Evolutionary conservation across 2,329 filamentous ascomycete genomes (phyloP).

Genomic region (Fusarium transvaalense): DNA sequence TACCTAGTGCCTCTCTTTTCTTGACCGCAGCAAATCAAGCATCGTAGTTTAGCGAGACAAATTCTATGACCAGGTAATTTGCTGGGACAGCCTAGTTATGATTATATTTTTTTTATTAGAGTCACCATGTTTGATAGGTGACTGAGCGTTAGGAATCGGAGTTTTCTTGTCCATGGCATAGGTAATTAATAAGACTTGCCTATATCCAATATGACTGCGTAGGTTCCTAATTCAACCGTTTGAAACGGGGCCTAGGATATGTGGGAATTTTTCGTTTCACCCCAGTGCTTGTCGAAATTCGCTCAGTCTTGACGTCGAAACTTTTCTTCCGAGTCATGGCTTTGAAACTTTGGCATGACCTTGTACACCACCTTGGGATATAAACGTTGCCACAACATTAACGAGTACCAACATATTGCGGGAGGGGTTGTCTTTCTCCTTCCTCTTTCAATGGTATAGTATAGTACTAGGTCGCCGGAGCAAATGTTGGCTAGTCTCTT

Average conservation of each 20-base stretch:
- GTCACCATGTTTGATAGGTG: not conserved
- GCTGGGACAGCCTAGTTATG: not conserved
- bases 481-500: constrained; percentile 24
- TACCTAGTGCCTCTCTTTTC: constrained; percentile 12
- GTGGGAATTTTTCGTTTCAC: not conserved
- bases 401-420: constrained; percentile 2
- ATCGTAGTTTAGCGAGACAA: constrained; percentile 19
- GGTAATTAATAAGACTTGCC: not conserved
- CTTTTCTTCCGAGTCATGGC: constrained; percentile 29
- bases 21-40: constrained; percentile 29
- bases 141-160: not conserved
- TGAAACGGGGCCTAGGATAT: constrained; percentile 9
- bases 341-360: constrained; percentile 6
- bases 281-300: not conserved
- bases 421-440: constrained; percentile 9
- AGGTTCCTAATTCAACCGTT: not conserved
- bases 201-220: not conserved
- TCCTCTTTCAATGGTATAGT: constrained; percentile 16
- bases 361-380: constrained; percentile 1
- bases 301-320: constrained; percentile 17
- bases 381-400: constrained; percentile 5
- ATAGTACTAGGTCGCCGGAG: constrained; percentile 13
- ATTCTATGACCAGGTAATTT: not conserved
- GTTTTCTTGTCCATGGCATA: not conserved
- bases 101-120: not conserved